These are phyloP conservation scores for Chrysopogon serrulatus DNA, from an alignment of 176 grass and related monocot species.

Conservation along the genomic window DNA sequence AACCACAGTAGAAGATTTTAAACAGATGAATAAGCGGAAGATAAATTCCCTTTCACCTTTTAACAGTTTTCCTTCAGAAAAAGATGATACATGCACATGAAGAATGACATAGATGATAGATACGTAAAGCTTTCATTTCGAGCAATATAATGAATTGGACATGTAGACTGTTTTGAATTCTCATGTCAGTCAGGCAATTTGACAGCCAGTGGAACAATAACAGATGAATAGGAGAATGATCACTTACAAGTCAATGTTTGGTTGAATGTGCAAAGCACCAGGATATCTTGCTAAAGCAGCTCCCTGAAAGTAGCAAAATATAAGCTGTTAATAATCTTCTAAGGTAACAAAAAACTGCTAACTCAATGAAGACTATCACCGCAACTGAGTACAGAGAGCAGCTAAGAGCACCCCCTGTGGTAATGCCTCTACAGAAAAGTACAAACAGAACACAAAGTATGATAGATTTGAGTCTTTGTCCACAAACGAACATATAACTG, in stretches of 20 bases:
- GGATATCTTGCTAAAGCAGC: conserved; percentile 18
- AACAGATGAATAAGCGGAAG: conserved; percentile 8
- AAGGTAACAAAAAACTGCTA: conserved; percentile 19
- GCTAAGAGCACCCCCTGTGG: background rate
- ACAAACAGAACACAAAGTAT: background rate
- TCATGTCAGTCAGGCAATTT: background rate
- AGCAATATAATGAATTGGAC: conserved; percentile 1
- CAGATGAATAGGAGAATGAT: conserved; percentile 7
- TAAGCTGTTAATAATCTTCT: conserved; percentile 24
- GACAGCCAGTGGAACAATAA: conserved; percentile 1
- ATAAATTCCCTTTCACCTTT: background rate
- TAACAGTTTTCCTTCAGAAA: conserved; percentile 16
- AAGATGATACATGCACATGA: background rate
- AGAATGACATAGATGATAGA: background rate
- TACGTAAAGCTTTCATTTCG: background rate
- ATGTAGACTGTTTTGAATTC: background rate
- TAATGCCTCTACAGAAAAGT: conserved; percentile 9
- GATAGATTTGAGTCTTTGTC: background rate
- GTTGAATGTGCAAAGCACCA: conserved; percentile 29
- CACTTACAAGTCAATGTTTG: conserved; percentile 68
- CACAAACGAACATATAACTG: background rate
- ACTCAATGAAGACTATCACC: background rate
- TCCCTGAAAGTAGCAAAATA: conserved; percentile 27
- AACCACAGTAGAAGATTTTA: background rate
- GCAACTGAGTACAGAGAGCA: background rate